Evolutionary conservation across 352 stramenopile genomes (phyloP).

Genomic region (Peronospora tabacina): DNA sequence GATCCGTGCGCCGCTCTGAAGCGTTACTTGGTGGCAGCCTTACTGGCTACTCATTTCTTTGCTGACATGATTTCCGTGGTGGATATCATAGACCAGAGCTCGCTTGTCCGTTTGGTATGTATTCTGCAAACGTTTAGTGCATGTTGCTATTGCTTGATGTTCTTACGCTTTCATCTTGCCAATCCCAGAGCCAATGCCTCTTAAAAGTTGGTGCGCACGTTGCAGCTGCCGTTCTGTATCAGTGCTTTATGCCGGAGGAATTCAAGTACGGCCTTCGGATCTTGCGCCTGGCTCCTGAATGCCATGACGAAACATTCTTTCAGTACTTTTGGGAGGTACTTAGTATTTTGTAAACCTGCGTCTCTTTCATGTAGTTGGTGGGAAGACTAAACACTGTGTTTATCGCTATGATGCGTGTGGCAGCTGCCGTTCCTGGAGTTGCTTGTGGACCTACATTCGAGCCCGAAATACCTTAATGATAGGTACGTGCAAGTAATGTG

Average conservation of each 20-base stretch:
- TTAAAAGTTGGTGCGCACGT: conserved; percentile 75
- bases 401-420: conserved; percentile 2
- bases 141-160: conserved; percentile 2
- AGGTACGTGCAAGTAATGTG: conserved; percentile 29
- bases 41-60: conserved; percentile 79
- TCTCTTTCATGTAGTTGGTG: not conserved
- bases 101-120: conserved; percentile 70
- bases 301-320: conserved; percentile 68
- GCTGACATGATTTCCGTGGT: conserved; percentile 57
- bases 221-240: conserved; percentile 75
- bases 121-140: not conserved
- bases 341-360: not conserved
- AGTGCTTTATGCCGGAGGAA: conserved; percentile 73
- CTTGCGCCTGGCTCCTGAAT: conserved; percentile 58
- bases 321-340: conserved; percentile 84
- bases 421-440: conserved; percentile 75
- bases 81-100: conserved; percentile 79
- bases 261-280: conserved; percentile 78
- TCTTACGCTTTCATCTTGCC: conserved; percentile 4
- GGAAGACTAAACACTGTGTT: not conserved
- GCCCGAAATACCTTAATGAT: conserved; percentile 56
- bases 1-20: conserved; percentile 58
- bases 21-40: conserved; percentile 69
- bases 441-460: conserved; percentile 71
- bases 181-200: conserved; percentile 67